Evolutionary conservation across 225 moss, liverwort and hornwort species (phyloP).

Genomic region (Marchantia polymorpha): DNA sequence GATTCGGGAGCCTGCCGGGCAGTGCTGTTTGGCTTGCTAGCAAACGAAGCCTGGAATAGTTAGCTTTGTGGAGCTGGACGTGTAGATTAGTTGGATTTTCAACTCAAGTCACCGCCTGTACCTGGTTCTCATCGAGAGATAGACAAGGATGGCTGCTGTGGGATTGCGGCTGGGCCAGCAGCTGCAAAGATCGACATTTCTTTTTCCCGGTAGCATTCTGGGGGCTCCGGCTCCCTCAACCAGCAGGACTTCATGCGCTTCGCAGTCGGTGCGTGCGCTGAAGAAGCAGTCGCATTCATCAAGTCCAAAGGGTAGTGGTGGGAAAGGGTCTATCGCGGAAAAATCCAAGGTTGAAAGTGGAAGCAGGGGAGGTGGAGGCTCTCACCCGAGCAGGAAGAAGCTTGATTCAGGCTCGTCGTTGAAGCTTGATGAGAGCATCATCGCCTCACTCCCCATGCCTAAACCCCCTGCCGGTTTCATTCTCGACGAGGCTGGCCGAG

Average conservation of each 20-base stretch:
- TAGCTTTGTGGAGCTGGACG: background rate
- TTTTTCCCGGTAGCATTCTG: background rate
- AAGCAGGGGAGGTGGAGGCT: conserved; percentile 11
- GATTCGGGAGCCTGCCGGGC: background rate
- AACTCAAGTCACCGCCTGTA: background rate
- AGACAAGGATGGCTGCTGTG: conserved; percentile 14
- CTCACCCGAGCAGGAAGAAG: conserved; percentile 9
- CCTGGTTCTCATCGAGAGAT: background rate
- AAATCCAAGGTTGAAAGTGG: conserved; percentile 23
- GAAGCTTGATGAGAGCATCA: conserved; percentile 24
- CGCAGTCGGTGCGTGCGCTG: conserved; percentile 9
- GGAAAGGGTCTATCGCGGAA: conserved; percentile 31
- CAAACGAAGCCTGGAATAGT: background rate
- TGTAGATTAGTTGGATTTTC: background rate
- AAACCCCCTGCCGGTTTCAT: conserved; percentile 92
- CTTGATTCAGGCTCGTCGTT: background rate
- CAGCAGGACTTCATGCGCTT: background rate
- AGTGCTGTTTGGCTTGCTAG: background rate
- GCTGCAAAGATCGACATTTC: background rate
- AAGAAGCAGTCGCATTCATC: conserved; percentile 19
- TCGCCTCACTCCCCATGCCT: conserved; percentile 50
- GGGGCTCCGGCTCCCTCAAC: background rate
- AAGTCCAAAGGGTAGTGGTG: background rate
- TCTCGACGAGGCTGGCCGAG: conserved; percentile 64
- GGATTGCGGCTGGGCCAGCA: conserved; percentile 17